phyloP scores from a whole-genome alignment of 2,329 filamentous ascomycete species.

The Albifimbria verrucaria region DNA sequence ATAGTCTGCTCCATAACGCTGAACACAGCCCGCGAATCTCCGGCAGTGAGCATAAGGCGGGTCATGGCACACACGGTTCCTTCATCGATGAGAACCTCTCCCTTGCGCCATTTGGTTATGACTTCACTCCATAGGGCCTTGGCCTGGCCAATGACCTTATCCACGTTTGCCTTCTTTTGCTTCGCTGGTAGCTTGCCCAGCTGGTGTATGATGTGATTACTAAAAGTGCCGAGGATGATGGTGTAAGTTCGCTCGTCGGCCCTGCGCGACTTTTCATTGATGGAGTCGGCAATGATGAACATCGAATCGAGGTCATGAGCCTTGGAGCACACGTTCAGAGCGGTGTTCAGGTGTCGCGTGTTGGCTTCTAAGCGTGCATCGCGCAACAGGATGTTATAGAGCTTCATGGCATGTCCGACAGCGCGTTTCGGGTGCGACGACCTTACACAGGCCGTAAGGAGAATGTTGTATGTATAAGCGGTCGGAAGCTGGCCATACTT shows the following conservation, averaged over 20 bases:
- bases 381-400: conserved; percentile 73
- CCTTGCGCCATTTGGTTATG: conserved; percentile 69
- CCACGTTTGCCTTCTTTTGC: conserved; percentile 29
- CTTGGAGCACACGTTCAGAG: conserved; percentile 76
- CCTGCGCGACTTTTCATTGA: conserved; percentile 61
- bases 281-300: conserved; percentile 70
- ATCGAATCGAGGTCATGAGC: conserved; percentile 75
- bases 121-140: conserved; percentile 80
- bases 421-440: conserved; percentile 56
- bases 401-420: conserved; percentile 64
- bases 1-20: conserved; percentile 79
- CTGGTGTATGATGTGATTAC: conserved; percentile 28
- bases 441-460: conserved; percentile 71
- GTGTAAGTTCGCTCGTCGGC: conserved; percentile 74
- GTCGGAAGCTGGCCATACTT: conserved; percentile 82
- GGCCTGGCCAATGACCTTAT: conserved; percentile 59
- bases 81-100: conserved; percentile 71
- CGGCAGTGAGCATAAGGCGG: conserved; percentile 65
- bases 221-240: conserved; percentile 76
- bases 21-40: conserved; percentile 69
- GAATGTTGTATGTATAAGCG: conserved; percentile 76
- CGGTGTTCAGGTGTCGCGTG: conserved; percentile 82
- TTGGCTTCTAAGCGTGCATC: conserved; percentile 65
- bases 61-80: conserved; percentile 79
- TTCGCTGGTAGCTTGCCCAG: conserved; percentile 22